Conservation (phyloP, 2,329 filamentous ascomycete genomes). For the Sarocladiaceae sp. region DNA sequence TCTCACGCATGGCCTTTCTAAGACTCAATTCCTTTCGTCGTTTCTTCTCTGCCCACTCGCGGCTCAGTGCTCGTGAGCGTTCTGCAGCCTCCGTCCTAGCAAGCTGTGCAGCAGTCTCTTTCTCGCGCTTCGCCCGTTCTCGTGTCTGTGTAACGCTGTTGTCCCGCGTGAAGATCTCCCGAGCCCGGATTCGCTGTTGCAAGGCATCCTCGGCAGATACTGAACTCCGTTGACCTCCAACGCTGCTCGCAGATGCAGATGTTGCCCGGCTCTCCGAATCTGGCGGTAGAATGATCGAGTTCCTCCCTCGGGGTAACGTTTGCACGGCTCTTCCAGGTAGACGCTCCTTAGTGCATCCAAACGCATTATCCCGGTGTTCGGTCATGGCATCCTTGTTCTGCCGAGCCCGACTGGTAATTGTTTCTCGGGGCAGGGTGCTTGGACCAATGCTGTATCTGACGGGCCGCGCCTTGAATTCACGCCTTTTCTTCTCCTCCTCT, state of each 20-base stretch:
- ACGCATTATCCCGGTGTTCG: neutral
- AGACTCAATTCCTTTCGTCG: conserved; percentile 29
- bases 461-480: conserved; percentile 59
- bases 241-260: conserved; percentile 40
- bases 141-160: conserved; percentile 39
- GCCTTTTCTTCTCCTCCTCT: conserved; percentile 52
- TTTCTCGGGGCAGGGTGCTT: conserved; percentile 45
- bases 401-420: conserved; percentile 49
- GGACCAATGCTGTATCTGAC: conserved; percentile 38
- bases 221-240: conserved; percentile 38
- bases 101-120: conserved; percentile 46
- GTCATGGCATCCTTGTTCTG: conserved; percentile 35
- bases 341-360: conserved; percentile 9
- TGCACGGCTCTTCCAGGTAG: neutral
- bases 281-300: conserved; percentile 16
- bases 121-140: conserved; percentile 46
- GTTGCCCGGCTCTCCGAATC: conserved; percentile 30
- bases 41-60: conserved; percentile 58
- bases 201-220: conserved; percentile 45
- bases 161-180: conserved; percentile 48
- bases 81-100: conserved; percentile 57
- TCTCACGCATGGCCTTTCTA: neutral
- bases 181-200: conserved; percentile 45
- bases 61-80: conserved; percentile 49
- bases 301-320: conserved; percentile 20